Percentiles rank a stretch among this genome's conserved stretches.
Evolutionary conservation across 768 basidiomycete genomes (phyloP).

Genomic region (Symmetrospora coprosmae): DNA sequence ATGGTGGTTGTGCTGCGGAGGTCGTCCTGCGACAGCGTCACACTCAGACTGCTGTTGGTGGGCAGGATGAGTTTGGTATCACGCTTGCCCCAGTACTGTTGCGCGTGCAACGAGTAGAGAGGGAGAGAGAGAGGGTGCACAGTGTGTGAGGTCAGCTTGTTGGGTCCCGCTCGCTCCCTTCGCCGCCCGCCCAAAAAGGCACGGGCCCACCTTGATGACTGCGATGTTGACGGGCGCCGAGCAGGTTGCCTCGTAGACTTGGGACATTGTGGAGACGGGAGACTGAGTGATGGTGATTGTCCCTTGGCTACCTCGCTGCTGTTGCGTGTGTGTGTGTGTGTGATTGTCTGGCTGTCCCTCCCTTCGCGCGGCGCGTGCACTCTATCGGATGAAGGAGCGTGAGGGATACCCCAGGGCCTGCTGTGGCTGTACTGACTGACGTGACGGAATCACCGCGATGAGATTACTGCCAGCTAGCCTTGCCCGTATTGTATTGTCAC

Average conservation of each 20-base stretch:
- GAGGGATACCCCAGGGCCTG: too few species aligned
- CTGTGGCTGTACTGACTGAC: too few species aligned
- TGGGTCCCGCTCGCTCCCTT: too few species aligned
- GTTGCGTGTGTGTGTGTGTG: too few species aligned
- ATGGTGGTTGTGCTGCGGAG: slow-evolving; percentile 86
- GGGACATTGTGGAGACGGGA: neutral
- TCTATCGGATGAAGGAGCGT: too few species aligned
- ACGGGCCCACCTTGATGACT: slow-evolving; percentile 20
- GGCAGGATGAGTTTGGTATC: slow-evolving; percentile 88
- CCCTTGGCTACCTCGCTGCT: too few species aligned
- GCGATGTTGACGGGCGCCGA: slow-evolving; percentile 33
- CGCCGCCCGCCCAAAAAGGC: too few species aligned
- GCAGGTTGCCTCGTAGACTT: slow-evolving; percentile 27
- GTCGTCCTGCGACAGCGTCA: slow-evolving; percentile 92
- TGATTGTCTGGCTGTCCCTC: too few species aligned
- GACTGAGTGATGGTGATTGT: neutral
- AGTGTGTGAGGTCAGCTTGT: neutral
- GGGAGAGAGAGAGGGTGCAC: neutral
- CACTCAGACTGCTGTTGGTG: slow-evolving; percentile 94
- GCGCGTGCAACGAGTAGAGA: slow-evolving; percentile 11
- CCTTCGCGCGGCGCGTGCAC: too few species aligned
- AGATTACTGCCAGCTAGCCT: too few species aligned
- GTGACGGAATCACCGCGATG: too few species aligned
- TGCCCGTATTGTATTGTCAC: too few species aligned
- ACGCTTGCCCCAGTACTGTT: slow-evolving; percentile 96